These are phyloP conservation scores for Marasmius oreades DNA, from an alignment of 1,284 basidiomycete genomes.

Conservation along the genomic window DNA sequence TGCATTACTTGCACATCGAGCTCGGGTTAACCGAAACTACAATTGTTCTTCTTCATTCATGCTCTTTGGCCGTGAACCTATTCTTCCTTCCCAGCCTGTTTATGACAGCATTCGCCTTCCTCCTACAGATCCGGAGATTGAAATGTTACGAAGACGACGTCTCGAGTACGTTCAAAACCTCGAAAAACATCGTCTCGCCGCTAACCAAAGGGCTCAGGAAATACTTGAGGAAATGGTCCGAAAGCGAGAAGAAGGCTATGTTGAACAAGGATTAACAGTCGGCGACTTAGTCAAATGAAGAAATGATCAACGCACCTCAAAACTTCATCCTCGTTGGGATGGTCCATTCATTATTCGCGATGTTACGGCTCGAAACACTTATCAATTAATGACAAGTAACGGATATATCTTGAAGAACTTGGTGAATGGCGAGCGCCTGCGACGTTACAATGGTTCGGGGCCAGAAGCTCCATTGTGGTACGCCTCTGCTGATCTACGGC, in stretches of 20 bases:
- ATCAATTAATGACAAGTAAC: background rate
- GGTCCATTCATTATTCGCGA: conserved; percentile 12
- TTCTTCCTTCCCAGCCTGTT: conserved; percentile 1
- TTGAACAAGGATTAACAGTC: conserved; percentile 3
- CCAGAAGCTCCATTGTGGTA: conserved; percentile 6
- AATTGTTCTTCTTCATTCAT: conserved; percentile 5
- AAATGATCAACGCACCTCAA: conserved; percentile 5
- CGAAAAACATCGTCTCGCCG: conserved; percentile 6
- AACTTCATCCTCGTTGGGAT: conserved; percentile 11
- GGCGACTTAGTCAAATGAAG: conserved; percentile 8
- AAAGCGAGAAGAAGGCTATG: conserved; percentile 4
- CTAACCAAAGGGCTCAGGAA: conserved; percentile 6
- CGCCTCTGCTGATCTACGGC: conserved; percentile 6
- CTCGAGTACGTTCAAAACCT: conserved; percentile 5
- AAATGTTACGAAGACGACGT: background rate
- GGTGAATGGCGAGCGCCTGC: conserved; percentile 6
- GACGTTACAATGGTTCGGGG: background rate
- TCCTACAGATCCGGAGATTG: conserved; percentile 9
- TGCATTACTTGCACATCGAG: conserved; percentile 9
- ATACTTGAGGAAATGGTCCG: background rate
- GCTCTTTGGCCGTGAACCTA: conserved; percentile 7
- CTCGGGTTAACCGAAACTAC: conserved; percentile 5
- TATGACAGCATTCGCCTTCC: conserved; percentile 2
- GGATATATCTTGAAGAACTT: conserved; percentile 3
- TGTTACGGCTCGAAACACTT: background rate